Evolutionary conservation across 106 monocot species (phyloP).

Genomic region (Acorus gramineus): DNA sequence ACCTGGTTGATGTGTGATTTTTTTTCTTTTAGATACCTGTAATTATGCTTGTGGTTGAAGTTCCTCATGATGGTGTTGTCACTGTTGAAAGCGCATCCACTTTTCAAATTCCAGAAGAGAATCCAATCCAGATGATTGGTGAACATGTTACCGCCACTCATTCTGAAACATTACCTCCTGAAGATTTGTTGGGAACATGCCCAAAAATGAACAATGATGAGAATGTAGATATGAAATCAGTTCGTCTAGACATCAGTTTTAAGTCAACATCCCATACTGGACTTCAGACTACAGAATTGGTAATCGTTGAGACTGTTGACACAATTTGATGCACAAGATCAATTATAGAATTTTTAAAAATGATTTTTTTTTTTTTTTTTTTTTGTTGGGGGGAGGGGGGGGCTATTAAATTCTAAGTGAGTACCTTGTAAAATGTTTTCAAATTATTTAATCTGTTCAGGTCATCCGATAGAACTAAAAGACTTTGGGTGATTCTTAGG

Average conservation of each 20-base stretch:
- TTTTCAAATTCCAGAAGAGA: slow-evolving; percentile 21
- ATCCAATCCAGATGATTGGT: slow-evolving; percentile 15
- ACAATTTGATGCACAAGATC: too few relatives aligned
- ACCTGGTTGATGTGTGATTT: slow-evolving; percentile 4
- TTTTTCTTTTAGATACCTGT: slow-evolving; percentile 73
- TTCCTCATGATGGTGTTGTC: slow-evolving; percentile 57
- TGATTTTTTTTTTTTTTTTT: too few relatives aligned
- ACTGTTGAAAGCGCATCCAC: slow-evolving; percentile 32
- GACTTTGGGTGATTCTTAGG: too few relatives aligned
- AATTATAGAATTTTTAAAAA: too few relatives aligned
- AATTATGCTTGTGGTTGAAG: slow-evolving; percentile 85
- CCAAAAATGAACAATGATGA: slow-evolving; percentile 20
- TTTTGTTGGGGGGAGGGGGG: too few relatives aligned
- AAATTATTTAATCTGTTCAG: too few relatives aligned
- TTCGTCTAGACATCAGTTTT: slow-evolving; percentile 97
- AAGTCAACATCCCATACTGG: slow-evolving; percentile 94
- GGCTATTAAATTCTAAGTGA: too few relatives aligned
- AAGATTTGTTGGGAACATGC: slow-evolving; percentile 12
- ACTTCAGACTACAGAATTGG: slow-evolving; percentile 87
- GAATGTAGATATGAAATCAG: slow-evolving; percentile 27
- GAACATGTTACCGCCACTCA: slow-evolving; percentile 12
- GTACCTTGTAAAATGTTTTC: too few relatives aligned
- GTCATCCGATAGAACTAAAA: too few relatives aligned
- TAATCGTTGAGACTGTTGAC: slow-evolving; percentile 11
- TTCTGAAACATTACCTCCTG: slow-evolving; percentile 13